phyloP scores from a whole-genome alignment of 495 filamentous ascomycete genomes.

The Penicillium mononematosum region DNA sequence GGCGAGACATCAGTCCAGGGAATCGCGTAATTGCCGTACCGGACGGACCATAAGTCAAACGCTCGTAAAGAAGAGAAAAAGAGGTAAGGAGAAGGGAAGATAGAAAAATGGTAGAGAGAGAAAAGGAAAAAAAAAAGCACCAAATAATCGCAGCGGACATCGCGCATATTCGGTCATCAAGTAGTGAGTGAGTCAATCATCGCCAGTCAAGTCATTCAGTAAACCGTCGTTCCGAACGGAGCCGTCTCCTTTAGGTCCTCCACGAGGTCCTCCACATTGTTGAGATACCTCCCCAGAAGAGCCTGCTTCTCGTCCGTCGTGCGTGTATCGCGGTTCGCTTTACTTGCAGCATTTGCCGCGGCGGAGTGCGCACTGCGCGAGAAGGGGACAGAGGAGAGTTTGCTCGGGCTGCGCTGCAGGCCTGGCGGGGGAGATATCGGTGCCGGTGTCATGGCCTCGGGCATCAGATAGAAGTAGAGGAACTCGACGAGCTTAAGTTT shows the following conservation, averaged over 20 bases:
- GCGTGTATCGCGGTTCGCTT: conserved; percentile 52
- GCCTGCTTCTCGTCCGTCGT: conserved; percentile 87
- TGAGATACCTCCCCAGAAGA: conserved; percentile 75
- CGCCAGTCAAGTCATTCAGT: conserved; percentile 28
- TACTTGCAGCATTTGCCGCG: conserved; percentile 33
- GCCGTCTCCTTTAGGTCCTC: conserved; percentile 82
- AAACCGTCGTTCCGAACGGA: conserved; percentile 48
- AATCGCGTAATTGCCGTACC: conserved; percentile 26
- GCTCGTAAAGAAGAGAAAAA: conserved; percentile 26
- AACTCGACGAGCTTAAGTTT: conserved; percentile 94
- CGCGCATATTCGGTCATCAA: conserved; percentile 21
- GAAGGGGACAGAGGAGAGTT: conserved; percentile 49
- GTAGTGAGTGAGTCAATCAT: conserved; percentile 14
- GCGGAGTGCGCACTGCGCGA: conserved; percentile 39
- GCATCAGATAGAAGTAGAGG: conserved; percentile 97
- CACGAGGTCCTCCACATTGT: conserved; percentile 87
- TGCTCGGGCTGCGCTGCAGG: conserved; percentile 70
- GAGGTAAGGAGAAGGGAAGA: conserved; percentile 13
- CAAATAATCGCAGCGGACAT: conserved; percentile 16
- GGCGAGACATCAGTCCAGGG: conserved; percentile 10
- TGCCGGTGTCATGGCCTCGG: conserved; percentile 64
- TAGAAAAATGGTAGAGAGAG: conserved; percentile 15
- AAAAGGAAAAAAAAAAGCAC: conserved; percentile 15
- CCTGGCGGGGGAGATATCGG: conserved; percentile 37
- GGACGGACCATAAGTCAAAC: conserved; percentile 24